Conservation (phyloP, 148 eudicot genomes). For the Chenopodium formosanum region DNA sequence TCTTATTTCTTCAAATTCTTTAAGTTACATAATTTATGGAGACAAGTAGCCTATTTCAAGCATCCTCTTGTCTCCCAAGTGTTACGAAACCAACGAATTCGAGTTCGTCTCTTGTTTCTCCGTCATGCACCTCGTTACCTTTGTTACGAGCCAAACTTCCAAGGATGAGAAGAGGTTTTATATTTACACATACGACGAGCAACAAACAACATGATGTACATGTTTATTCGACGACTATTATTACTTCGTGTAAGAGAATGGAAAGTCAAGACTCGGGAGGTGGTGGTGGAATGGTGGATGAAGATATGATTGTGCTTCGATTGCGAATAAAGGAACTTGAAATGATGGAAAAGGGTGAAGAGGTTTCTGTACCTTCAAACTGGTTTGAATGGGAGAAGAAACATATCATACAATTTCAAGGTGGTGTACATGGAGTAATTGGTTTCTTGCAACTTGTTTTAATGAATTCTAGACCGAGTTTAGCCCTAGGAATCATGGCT, state of each 20-base stretch:
- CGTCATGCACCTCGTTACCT: not conserved
- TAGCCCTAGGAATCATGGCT: slow-evolving; percentile 17
- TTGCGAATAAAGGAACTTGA: slow-evolving; percentile 16
- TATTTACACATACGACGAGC: not conserved
- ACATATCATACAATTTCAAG: slow-evolving; percentile 7
- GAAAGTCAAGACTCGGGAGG: slow-evolving; percentile 7
- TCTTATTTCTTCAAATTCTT: no score
- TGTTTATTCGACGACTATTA: not conserved
- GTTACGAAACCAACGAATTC: not conserved
- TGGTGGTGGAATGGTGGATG: slow-evolving; percentile 15
- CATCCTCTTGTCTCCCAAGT: not conserved
- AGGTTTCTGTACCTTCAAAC: slow-evolving; percentile 7
- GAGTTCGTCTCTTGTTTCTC: not conserved
- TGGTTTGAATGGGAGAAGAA: slow-evolving; percentile 22
- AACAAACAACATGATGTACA: not conserved
- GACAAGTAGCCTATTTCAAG: no score
- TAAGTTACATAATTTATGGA: no score
- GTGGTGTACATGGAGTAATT: not conserved
- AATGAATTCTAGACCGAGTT: slow-evolving; percentile 16
- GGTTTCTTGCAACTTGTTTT: slow-evolving; percentile 10
- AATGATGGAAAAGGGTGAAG: slow-evolving; percentile 8
- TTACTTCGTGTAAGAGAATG: slow-evolving; percentile 1
- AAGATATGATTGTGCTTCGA: slow-evolving; percentile 23
- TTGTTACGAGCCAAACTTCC: not conserved
- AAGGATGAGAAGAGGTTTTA: not conserved